Evolutionary conservation across 352 stramenopile species (phyloP), one percentile per base, ranked within the genome.

Genomic region (Phytophthora hybrid): DNA sequence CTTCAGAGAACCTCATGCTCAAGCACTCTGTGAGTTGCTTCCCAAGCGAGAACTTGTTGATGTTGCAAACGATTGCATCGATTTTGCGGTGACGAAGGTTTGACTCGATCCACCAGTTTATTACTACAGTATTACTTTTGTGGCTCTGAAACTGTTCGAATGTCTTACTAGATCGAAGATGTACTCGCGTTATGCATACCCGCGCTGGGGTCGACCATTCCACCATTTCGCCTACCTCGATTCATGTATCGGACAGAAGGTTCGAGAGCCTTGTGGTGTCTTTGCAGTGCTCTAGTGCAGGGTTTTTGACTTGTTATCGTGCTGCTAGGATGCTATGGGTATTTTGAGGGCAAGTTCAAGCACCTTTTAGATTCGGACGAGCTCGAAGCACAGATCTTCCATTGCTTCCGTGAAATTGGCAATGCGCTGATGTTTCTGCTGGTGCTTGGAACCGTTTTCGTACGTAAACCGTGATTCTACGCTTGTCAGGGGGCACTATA

Each of bases 321-420:
- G 21, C 47, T 61, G 49, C 6, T 59, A 82, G 88, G 85, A 1
- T 93, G 84, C 44, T 95, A 84, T 46, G 89, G 88, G 6, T 95
- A 91, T 65, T 95, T 97, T 61, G 85, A 97, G 49, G 83, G 85
- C 53, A 93, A 95, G 31, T 93, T 94, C 59, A 87, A 92, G 51
- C 77, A 90, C 21, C 73, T 97, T 52, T 71, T 97, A 9, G 87
- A 93, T 32, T 91, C 88, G 19, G 77, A 89, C 26, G 92, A 95
- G 57, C 79, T 97, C 3, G 88, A 95, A 67, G 76, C 79, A 2
- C 88, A 97, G 37, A 81, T 97, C 14, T 94, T 97, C 34, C 91
- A 97, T 64, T 92, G 79, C 32, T 81, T 97, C 9, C 78, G 88
- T 26, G 78, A 93, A 63, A 80, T 96, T 52, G 91, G 91, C 9